Evolutionary conservation across 768 basidiomycete genomes (phyloP), one percentile per base, ranked within the genome.

Genomic region (Scleroderma citrinum): DNA sequence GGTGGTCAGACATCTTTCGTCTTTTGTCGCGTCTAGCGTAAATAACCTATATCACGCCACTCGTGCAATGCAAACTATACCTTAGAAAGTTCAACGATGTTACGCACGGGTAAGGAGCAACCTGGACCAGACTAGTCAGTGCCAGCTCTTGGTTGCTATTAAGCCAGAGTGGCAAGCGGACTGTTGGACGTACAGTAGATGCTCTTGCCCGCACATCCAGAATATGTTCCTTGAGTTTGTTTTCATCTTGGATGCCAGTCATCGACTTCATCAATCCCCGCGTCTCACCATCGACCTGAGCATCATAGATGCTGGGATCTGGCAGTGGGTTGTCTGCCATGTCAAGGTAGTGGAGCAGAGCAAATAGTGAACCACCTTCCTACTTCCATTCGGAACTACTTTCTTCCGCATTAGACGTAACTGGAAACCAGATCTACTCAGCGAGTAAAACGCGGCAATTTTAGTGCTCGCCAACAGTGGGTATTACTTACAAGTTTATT

Each of bases 121-220:
- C 58, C 63, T 64, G 13, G 7, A 7, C 7, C 31, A 13, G 31
- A n/a, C n/a, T 7, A 7, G 13, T 13, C 13, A 32, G 7, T 13
- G 13, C 7, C 31, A 32, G 13, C 13, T 13, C 34, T 13, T n/a
- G 16, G 14, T 16, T 30, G 4, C 35, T 17, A n/a, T 31, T 7
- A 6, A 24, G 34, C n/a, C 16, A 23, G 26, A n/a, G 7, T 14
- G n/a, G 36, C 17, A 42, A 24, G 21, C 7, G 35, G 12, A n/a
- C 10, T 13, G 2, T n/a, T 43, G 16, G 4, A 50, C 62, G 23
- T 31, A 69, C 70, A 21, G 59, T 54, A 48, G 64, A 69, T 1
- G 68, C 69, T 48, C 61, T 59, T 26, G 44, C 51, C 51, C 68
- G 70, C 16, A 71, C 58, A 21, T 49, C 47, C 10, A 71, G 31